Conservation (phyloP, 257 asterid genomes). For the Lithospermum erythrorhizon region DNA sequence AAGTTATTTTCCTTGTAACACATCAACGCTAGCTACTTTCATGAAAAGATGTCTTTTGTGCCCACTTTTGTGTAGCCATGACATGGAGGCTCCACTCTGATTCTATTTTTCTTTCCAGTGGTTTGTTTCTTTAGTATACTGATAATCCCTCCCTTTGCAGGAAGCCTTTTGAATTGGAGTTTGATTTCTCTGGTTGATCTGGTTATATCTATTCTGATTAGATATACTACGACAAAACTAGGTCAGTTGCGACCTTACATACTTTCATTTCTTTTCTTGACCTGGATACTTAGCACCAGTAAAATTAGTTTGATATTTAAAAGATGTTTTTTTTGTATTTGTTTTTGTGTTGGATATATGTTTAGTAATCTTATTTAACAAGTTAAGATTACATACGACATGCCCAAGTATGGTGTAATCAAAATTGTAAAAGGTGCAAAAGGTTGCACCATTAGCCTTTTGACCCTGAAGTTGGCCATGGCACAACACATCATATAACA, state of each 20-base stretch:
- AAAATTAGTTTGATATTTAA: conserved; percentile 1
- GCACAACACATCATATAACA: too few relatives aligned
- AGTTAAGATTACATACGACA: too few relatives aligned
- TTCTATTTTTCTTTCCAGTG: not conserved
- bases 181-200: conserved; percentile 59
- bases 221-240: conserved; percentile 57
- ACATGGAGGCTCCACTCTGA: too few relatives aligned
- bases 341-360: not conserved
- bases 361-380: not conserved
- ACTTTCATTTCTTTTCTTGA: conserved; percentile 11
- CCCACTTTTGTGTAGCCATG: too few relatives aligned
- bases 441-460: too few relatives aligned
- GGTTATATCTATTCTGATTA: conserved; percentile 54
- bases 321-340: not conserved
- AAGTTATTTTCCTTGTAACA: too few relatives aligned
- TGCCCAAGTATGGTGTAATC: too few relatives aligned
- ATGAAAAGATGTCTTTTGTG: too few relatives aligned
- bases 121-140: conserved; percentile 2
- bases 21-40: too few relatives aligned
- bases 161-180: conserved; percentile 65
- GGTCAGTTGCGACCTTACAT: conserved; percentile 26
- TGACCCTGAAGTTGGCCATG: too few relatives aligned
- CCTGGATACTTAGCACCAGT: conserved; percentile 3
- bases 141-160: conserved; percentile 30
- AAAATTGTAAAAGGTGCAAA: too few relatives aligned